Conservation (phyloP, 2,329 filamentous ascomycete species). For the Fusarium gaditjirri region DNA sequence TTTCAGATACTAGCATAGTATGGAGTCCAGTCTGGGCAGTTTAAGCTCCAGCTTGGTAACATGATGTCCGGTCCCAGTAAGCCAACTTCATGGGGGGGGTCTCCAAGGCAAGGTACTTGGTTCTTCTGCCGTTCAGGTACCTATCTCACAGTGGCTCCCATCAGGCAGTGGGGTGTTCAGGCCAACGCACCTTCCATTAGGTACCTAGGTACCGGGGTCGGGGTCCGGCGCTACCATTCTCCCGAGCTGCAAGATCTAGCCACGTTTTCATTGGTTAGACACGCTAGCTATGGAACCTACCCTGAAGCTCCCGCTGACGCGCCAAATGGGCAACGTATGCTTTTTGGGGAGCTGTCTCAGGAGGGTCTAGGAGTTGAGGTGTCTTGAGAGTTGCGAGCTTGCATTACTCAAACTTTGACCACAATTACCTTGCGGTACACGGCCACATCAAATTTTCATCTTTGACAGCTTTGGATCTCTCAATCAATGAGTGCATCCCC, state of each 20-base stretch:
- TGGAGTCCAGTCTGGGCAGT: constrained; percentile 19
- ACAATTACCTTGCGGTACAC: constrained; percentile 16
- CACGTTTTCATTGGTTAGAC: constrained; percentile 43
- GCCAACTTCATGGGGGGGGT: constrained; percentile 37
- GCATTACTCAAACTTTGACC: constrained; percentile 24
- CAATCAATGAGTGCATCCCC: constrained; percentile 49
- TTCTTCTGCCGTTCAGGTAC: constrained; percentile 23
- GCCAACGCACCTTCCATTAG: not conserved
- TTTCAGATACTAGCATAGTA: not conserved
- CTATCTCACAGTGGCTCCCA: constrained; percentile 2
- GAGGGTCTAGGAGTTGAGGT: constrained; percentile 40
- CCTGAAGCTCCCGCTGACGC: constrained; percentile 44
- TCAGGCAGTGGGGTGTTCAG: not conserved
- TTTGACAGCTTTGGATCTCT: constrained; percentile 39
- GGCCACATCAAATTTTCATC: constrained; percentile 21
- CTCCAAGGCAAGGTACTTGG: constrained; percentile 28
- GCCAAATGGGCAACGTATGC: constrained; percentile 52
- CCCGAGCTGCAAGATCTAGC: constrained; percentile 11
- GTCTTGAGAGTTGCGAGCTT: constrained; percentile 37
- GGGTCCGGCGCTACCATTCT: constrained; percentile 41
- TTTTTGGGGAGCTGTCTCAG: constrained; percentile 47
- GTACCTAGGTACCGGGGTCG: not conserved
- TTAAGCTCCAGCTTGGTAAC: constrained; percentile 37
- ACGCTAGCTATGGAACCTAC: constrained; percentile 26
- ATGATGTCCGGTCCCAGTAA: constrained; percentile 44